Conservation (phyloP, 371 early-diverging fungal species). For the Massospora cicadina region DNA sequence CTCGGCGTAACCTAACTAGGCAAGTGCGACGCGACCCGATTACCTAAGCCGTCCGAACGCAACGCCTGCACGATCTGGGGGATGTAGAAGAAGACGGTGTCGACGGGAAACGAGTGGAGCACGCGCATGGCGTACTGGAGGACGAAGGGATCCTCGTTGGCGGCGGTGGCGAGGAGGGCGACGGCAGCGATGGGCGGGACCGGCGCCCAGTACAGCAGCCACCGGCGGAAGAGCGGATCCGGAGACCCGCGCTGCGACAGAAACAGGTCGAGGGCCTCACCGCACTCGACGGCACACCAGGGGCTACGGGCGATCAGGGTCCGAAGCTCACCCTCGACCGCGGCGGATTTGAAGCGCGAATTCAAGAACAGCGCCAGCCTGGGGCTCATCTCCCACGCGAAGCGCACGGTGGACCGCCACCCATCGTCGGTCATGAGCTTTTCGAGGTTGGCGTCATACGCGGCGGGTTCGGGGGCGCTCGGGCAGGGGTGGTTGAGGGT, state of each 20-base stretch:
- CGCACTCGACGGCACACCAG: slow-evolving; percentile 41
- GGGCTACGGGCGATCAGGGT: slow-evolving; percentile 41
- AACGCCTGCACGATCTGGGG: slow-evolving; percentile 98
- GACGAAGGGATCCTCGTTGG: slow-evolving; percentile 59
- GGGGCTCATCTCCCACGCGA: slow-evolving; percentile 70
- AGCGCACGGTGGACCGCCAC: slow-evolving; percentile 56
- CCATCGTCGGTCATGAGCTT: slow-evolving; percentile 33
- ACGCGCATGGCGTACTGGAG: slow-evolving; percentile 87
- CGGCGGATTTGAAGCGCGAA: slow-evolving; percentile 45
- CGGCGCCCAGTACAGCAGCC: slow-evolving; percentile 75
- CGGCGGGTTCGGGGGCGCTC: slow-evolving; percentile 22
- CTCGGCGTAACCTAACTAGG: slow-evolving; percentile 79
- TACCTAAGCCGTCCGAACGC: slow-evolving; percentile 47
- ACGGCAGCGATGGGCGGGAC: slow-evolving; percentile 87
- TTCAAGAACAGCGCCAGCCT: slow-evolving; percentile 58
- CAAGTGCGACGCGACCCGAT: slow-evolving; percentile 23
- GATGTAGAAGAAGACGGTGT: slow-evolving; percentile 91
- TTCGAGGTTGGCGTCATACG: slow-evolving; percentile 24
- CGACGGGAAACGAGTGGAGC: slow-evolving; percentile 75
- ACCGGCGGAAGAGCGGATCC: slow-evolving; percentile 15
- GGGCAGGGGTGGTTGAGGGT: slow-evolving; percentile 65
- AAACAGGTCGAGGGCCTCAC: slow-evolving; percentile 37
- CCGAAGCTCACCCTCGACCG: slow-evolving; percentile 46
- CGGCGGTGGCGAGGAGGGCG: slow-evolving; percentile 46
- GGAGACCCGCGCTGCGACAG: not conserved